Base-by-base conservation (phyloP, 495 filamentous ascomycete species). In the Penicillium lagena region DNA sequence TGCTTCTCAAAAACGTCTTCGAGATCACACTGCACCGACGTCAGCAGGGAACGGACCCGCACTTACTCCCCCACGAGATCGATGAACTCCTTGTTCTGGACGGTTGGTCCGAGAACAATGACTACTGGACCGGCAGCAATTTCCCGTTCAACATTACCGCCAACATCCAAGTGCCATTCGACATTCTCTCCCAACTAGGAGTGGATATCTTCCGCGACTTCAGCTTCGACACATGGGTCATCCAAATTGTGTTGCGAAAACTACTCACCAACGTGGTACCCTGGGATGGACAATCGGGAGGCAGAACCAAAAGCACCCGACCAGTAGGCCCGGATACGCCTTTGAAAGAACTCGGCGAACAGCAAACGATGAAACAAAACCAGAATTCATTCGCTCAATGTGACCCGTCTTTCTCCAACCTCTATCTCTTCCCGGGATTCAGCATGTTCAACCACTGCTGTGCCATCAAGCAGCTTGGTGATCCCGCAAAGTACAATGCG, bases 141-240 rank as follows among this genome's bases (percentile, higher is more conserved):
- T 64, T 67, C 31, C 64, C 66, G 1, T 69, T 66, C 37, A 58
- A 54, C 9, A 41, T 64, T 29, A 43, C 51, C 9, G 63, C 50
- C 4, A 70, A 70, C 32, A 62, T 70, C 28, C 55, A 51, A 8
- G 52, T 68, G 7, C 66, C 66, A 0, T 65, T 65, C 27, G 55
- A 65, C 33, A 68, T 68, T 15, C 47, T 70, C 14, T 39, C 50
- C 30, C 41, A 41, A 7, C 46, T 70, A n/a, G 66, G 66, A 6
- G 61, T 70, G 4, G 59, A 70, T 36, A 68, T 71, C 17, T 67
- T 66, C 51, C 48, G 56, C 1, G 57, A 69, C 30, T 41, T 64
- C 30, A 40, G 44, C 12, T 71, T 66, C 33, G 67, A 71, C 41
- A 70, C 65, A 1, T 70, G 66, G 67, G 50, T 59, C 7, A 59